phyloP scores from a whole-genome alignment of 2,329 filamentous ascomycete species.

The Lachnum nothofagi region DNA sequence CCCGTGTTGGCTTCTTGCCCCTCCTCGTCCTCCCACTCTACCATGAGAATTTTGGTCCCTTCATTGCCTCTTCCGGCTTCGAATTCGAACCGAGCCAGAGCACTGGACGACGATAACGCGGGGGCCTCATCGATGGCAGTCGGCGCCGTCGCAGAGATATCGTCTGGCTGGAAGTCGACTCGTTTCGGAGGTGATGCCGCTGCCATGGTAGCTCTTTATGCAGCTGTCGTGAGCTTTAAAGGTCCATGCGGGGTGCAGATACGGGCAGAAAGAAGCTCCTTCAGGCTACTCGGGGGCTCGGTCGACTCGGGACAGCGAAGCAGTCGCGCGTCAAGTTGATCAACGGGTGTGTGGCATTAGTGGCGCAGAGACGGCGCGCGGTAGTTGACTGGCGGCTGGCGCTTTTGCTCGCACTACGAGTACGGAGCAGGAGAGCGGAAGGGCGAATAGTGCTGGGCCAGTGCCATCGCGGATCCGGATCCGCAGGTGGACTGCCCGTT shows the following conservation, averaged over 20 bases:
- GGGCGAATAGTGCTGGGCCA: too few relatives aligned
- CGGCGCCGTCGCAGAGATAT: conserved; percentile 22
- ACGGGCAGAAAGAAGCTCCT: conserved; percentile 15
- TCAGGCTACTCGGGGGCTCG: conserved; percentile 22
- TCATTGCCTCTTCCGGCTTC: conserved; percentile 70
- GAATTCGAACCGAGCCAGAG: conserved; percentile 83
- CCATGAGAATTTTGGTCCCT: conserved; percentile 87
- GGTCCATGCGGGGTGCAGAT: conserved; percentile 20
- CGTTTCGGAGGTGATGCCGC: conserved; percentile 19
- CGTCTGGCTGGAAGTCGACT: conserved; percentile 26
- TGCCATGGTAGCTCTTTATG: conserved; percentile 23
- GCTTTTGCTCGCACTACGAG: conserved; percentile 3
- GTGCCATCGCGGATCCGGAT: too few relatives aligned
- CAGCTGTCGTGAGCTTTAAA: conserved; percentile 18
- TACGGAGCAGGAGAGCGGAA: not conserved
- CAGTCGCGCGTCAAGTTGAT: not conserved
- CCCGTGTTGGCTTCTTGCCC: conserved; percentile 41
- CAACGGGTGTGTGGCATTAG: not conserved
- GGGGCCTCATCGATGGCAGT: conserved; percentile 36
- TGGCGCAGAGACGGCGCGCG: conserved; percentile 1
- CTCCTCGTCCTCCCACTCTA: conserved; percentile 72
- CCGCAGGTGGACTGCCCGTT: not conserved
- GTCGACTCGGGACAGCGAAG: conserved; percentile 11
- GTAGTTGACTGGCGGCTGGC: not conserved
- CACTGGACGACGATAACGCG: conserved; percentile 48